Percentiles rank a stretch among this genome's conserved stretches.
phyloP scores from a whole-genome alignment of 164 flowering plant genomes.

The Brasenia schreberi region DNA sequence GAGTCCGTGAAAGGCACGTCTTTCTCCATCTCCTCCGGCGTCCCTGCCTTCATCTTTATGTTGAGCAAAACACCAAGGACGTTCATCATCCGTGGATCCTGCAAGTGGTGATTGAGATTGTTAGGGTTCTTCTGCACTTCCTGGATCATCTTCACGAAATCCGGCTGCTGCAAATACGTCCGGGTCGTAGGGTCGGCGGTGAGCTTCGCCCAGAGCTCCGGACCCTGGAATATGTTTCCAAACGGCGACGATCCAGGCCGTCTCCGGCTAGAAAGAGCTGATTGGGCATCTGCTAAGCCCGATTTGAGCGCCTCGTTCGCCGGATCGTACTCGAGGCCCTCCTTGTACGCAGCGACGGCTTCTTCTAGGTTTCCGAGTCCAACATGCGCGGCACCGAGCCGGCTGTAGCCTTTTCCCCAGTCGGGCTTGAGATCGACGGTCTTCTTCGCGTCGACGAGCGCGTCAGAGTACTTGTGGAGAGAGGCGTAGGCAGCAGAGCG shows the following conservation, averaged over 20 bases:
- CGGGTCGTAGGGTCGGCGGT: slow-evolving; percentile 73
- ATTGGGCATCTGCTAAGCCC: slow-evolving; percentile 65
- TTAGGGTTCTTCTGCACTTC: slow-evolving; percentile 84
- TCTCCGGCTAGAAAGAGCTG: slow-evolving; percentile 23
- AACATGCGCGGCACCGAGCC: slow-evolving; percentile 79
- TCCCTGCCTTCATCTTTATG: slow-evolving; percentile 30
- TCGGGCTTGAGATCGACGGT: slow-evolving; percentile 82
- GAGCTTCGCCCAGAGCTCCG: slow-evolving; percentile 87
- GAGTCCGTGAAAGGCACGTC: slow-evolving; percentile 14
- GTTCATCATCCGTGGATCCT: slow-evolving; percentile 87
- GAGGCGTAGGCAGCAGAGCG: slow-evolving; percentile 96
- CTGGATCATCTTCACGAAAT: slow-evolving; percentile 74
- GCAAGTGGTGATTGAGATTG: slow-evolving; percentile 54
- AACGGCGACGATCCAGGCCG: slow-evolving; percentile 26
- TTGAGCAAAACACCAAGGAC: slow-evolving; percentile 72
- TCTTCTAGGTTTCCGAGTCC: slow-evolving; percentile 42
- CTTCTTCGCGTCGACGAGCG: slow-evolving; percentile 67
- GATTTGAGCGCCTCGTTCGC: slow-evolving; percentile 64
- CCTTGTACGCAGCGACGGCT: slow-evolving; percentile 58
- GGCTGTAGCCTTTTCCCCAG: slow-evolving; percentile 86
- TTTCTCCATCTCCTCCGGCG: slow-evolving; percentile 37
- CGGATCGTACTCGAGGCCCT: slow-evolving; percentile 81
- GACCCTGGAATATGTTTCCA: slow-evolving; percentile 66
- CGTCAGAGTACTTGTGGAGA: slow-evolving; percentile 45
- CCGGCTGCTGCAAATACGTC: slow-evolving; percentile 61